Evolutionary conservation across 768 basidiomycete genomes (phyloP).

Genomic region (Daedaleopsis nitida): DNA sequence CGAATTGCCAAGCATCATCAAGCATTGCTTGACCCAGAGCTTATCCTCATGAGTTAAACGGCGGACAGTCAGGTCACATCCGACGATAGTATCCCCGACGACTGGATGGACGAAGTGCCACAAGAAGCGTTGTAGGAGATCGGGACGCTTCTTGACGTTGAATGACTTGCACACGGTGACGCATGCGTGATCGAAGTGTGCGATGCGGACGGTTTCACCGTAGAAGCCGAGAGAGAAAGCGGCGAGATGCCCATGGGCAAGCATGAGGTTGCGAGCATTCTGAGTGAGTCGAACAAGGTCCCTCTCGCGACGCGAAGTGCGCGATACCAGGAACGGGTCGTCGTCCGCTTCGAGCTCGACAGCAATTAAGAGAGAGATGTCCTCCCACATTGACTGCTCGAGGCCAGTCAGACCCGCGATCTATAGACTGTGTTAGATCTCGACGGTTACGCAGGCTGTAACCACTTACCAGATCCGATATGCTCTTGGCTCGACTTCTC

Average conservation of each 20-base stretch:
- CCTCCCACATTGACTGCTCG: not conserved
- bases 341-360: not conserved
- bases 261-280: slow-evolving; percentile 15
- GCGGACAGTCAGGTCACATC: slow-evolving; percentile 8
- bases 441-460: no score
- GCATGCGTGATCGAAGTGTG: slow-evolving; percentile 13
- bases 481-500: no score
- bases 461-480: no score
- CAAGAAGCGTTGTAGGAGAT: slow-evolving; percentile 7
- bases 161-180: slow-evolving; percentile 1
- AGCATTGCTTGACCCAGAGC: not conserved
- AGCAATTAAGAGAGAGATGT: not conserved
- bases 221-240: slow-evolving; percentile 17
- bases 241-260: slow-evolving; percentile 7
- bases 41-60: not conserved
- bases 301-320: no score
- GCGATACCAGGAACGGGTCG: slow-evolving; percentile 2
- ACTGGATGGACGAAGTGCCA: slow-evolving; percentile 16
- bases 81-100: slow-evolving; percentile 7
- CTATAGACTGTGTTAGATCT: not conserved
- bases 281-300: not conserved
- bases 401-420: not conserved
- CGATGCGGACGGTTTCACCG: slow-evolving; percentile 9
- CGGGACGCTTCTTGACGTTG: not conserved
- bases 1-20: not conserved